Conservation (phyloP, 495 filamentous ascomycete genomes). For the Daldinia caldariorum region DNA sequence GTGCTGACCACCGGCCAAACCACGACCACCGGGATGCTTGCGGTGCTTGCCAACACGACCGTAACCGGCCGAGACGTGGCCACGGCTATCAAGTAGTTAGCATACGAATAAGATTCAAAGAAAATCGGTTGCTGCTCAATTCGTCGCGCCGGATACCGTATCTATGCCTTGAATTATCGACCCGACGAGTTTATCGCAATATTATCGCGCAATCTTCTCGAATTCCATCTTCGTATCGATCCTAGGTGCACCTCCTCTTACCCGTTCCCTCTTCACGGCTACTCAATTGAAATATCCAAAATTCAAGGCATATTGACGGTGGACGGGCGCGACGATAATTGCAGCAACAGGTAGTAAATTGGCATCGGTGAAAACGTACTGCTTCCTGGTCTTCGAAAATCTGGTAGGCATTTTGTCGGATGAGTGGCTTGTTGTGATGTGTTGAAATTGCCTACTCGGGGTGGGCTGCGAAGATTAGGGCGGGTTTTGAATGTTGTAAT, state of each 20-base stretch:
- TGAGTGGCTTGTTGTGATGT: constrained; percentile 40
- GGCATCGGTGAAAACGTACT: constrained; percentile 63
- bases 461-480: constrained; percentile 29
- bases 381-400: constrained; percentile 83
- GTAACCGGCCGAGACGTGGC: constrained; percentile 93
- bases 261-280: constrained; percentile 21
- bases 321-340: constrained; percentile 36
- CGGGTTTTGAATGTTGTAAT: constrained; percentile 31
- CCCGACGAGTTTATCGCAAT: neutral
- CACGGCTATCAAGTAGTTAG: constrained; percentile 69
- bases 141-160: constrained; percentile 32
- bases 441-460: constrained; percentile 37
- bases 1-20: constrained; percentile 96
- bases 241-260: neutral
- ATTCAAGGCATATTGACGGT: constrained; percentile 20
- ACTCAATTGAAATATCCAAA: constrained; percentile 12
- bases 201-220: neutral
- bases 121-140: constrained; percentile 19
- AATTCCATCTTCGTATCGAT: neutral
- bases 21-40: constrained; percentile 93
- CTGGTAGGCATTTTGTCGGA: constrained; percentile 78
- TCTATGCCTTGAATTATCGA: neutral
- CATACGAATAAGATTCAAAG: constrained; percentile 16
- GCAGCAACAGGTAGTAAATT: constrained; percentile 33
- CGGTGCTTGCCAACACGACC: constrained; percentile 93